These are phyloP conservation scores for Didymella arachidicola DNA, from an alignment of 2,329 filamentous ascomycete species.

Conservation along the genomic window DNA sequence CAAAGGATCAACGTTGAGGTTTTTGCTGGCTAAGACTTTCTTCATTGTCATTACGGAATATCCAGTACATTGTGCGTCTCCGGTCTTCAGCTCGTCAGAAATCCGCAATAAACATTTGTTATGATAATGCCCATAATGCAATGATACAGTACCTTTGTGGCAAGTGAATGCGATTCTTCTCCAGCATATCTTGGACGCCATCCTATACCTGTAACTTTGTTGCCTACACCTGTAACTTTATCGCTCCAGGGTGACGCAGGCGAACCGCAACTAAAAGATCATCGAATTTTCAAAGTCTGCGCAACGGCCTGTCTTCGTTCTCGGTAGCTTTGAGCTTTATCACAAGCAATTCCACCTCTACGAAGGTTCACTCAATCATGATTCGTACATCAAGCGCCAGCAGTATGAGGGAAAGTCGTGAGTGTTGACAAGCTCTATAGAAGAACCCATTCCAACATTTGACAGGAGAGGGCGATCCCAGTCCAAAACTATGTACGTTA, in stretches of 20 bases:
- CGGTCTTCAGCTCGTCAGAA: neutral
- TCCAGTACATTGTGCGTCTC: neutral
- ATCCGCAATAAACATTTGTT: neutral
- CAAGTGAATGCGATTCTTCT: neutral
- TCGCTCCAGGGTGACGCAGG: neutral
- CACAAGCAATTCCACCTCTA: too few relatives aligned
- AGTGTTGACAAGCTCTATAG: slow-evolving; percentile 3
- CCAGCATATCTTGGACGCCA: neutral
- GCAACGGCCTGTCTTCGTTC: neutral
- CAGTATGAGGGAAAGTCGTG: neutral
- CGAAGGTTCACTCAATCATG: neutral
- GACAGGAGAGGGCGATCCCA: neutral
- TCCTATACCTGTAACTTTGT: neutral
- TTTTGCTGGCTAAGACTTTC: neutral
- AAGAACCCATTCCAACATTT: neutral
- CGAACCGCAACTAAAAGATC: neutral
- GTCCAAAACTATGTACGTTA: neutral
- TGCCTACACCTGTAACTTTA: neutral
- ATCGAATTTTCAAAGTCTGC: neutral
- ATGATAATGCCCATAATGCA: neutral
- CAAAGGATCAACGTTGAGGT: neutral
- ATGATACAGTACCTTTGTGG: neutral
- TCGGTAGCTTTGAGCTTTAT: neutral
- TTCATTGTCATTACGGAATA: neutral
- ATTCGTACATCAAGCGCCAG: neutral